Percentiles rank a stretch among this genome's conserved stretches.
Evolutionary conservation across 2,329 filamentous ascomycete genomes (phyloP).

Genomic region (Tolypocladium album): DNA sequence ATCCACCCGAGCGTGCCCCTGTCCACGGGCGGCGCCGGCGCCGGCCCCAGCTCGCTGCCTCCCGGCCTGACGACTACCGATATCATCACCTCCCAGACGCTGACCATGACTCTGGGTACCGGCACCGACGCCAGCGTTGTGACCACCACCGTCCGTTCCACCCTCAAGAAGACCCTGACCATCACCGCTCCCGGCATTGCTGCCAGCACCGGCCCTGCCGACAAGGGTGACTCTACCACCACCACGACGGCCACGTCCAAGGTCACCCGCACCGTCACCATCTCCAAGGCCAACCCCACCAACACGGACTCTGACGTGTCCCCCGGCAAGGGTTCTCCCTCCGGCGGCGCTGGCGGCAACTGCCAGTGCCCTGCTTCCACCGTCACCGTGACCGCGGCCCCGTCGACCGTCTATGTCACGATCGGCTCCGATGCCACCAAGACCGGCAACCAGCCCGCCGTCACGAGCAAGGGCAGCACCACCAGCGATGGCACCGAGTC

Average conservation of each 20-base stretch:
- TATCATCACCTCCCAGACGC: slow-evolving; percentile 19
- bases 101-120: slow-evolving; percentile 23
- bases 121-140: slow-evolving; percentile 20
- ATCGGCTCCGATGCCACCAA: slow-evolving; percentile 12
- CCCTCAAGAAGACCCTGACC: slow-evolving; percentile 26
- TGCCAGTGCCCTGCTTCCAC: slow-evolving; percentile 9
- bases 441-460: slow-evolving; percentile 10
- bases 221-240: slow-evolving; percentile 19
- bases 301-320: slow-evolving; percentile 1
- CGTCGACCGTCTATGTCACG: slow-evolving; percentile 26
- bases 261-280: slow-evolving; percentile 22
- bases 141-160: slow-evolving; percentile 32
- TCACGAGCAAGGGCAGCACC: slow-evolving; percentile 9
- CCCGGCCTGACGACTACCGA: slow-evolving; percentile 14
- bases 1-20: slow-evolving; percentile 10
- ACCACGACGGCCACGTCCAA: slow-evolving; percentile 27
- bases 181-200: slow-evolving; percentile 11
- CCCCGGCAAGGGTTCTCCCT: slow-evolving; percentile 2
- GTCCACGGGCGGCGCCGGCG: slow-evolving; percentile 23
- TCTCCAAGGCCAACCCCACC: slow-evolving; percentile 5
- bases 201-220: neutral
- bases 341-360: slow-evolving; percentile 6
- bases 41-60: slow-evolving; percentile 2
- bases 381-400: slow-evolving; percentile 18
- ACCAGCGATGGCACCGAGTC: slow-evolving; percentile 10